Base-by-base conservation (phyloP, 1,284 basidiomycete species). In the Ceratorhiza oryzae-sativae region DNA sequence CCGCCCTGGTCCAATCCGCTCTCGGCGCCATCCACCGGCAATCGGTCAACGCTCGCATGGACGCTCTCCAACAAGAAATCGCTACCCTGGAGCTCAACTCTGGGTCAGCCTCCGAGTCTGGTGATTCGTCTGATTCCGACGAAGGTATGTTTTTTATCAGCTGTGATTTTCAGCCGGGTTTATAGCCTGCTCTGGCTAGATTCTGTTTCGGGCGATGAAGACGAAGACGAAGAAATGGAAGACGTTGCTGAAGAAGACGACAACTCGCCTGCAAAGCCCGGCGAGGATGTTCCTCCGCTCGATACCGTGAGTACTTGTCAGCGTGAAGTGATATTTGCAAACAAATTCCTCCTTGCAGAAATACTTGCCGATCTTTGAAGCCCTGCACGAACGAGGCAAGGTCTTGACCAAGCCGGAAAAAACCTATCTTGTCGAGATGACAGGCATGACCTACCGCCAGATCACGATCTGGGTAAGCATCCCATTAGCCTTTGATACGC, bases 401-500 rank as follows among this genome's bases (percentile, higher is more conserved):
- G 67, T 70, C 8, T 42, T 70, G 12, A 70, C 67, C 41, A 70
- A 70, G 34, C 67, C 67, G 9, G 73, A 74, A 55, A 74, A 74
- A 45, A 73, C 71, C 9, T 71, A 73, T 42, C 72, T 74, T 15
- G 63, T 72, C 15, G 45, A 73, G 18, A 48, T 68, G 51, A 75
- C 73, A 3, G 72, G 72, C 23, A 62, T 75, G 41, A 73, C 73
- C 25, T 75, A 75, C 42, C 71, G 73, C 5, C 73, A 75, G 39
- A 73, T 73, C 56, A 72, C 67, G n/a, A 73, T 75, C 30, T 75
- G 73, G 73, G 73, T 75, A 56, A 41, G 68, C 59, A 23, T 32
- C 34, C 12, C 9, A 10, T 32, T 4, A 36, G 2, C 34, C n/a
- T n/a, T 56, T 56, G 18, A 23, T 36, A 20, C 1, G n/a, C 18